Evolutionary conservation across 2,329 filamentous ascomycete genomes (phyloP).

Genomic region (Dothistroma septosporum): DNA sequence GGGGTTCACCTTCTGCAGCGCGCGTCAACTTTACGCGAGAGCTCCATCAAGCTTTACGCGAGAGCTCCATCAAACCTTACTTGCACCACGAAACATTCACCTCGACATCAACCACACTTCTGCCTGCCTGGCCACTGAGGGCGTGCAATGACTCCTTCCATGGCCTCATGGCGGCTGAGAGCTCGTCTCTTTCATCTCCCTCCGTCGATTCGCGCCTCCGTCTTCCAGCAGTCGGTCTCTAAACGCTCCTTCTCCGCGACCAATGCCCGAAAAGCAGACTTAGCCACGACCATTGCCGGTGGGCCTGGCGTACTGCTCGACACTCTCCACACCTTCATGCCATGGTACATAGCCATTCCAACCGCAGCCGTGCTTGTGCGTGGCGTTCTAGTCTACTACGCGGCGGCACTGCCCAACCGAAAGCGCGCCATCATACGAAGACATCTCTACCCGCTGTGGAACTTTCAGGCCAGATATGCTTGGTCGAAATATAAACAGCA

Average conservation of each 20-base stretch:
- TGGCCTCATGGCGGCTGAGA: background rate
- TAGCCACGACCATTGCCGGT: conserved; percentile 10
- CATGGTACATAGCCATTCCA: conserved; percentile 33
- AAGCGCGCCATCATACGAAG: conserved; percentile 17
- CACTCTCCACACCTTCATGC: conserved; percentile 26
- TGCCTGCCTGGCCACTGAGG: background rate
- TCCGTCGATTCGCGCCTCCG: conserved; percentile 17
- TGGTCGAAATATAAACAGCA: background rate
- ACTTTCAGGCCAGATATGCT: background rate
- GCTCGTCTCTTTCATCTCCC: conserved; percentile 22
- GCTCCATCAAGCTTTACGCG: background rate
- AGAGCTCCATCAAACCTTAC: background rate
- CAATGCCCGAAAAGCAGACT: conserved; percentile 10
- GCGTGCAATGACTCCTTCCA: conserved; percentile 15
- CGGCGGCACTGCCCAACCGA: conserved; percentile 19
- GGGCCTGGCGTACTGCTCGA: conserved; percentile 24
- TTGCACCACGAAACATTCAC: background rate
- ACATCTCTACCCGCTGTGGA: conserved; percentile 21
- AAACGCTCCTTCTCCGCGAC: conserved; percentile 28
- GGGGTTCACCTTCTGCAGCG: too few species aligned
- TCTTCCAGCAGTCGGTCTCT: conserved; percentile 14
- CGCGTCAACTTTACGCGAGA: background rate
- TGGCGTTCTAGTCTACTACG: conserved; percentile 27
- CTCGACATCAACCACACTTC: background rate
- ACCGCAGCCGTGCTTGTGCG: conserved; percentile 30